Conservation (phyloP, 176 grass and related monocot genomes). For the Dendrocalamus sinicus region DNA sequence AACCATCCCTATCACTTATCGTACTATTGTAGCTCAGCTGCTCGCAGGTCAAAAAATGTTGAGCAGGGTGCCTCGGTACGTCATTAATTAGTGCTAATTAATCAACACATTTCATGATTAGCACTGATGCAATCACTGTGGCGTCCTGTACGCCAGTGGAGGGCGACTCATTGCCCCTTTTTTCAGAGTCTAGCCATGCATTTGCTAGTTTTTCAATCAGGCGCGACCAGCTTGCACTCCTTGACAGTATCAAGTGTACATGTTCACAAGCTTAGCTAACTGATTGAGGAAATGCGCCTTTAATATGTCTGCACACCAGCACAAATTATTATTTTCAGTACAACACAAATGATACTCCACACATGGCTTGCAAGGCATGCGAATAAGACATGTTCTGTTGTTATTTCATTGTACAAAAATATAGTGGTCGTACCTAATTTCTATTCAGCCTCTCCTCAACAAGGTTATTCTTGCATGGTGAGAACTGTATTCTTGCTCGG, state of each 20-base stretch:
- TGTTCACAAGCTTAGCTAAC: neutral
- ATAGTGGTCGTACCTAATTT: neutral
- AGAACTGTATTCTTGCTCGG: no score
- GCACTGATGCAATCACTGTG: no score
- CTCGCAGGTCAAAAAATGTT: no score
- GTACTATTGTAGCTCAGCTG: no score
- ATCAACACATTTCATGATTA: no score
- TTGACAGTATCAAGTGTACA: neutral
- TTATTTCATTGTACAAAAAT: neutral
- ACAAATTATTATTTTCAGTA: neutral
- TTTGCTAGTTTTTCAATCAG: constrained; percentile 11
- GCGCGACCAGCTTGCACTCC: neutral
- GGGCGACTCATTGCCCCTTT: neutral
- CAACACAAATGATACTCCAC: neutral
- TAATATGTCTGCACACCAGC: neutral
- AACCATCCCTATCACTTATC: no score
- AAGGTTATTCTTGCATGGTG: no score
- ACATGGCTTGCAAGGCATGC: neutral
- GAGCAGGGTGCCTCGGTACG: no score
- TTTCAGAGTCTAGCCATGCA: neutral
- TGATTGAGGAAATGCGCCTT: neutral
- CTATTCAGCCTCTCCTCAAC: neutral
- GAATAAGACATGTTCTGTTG: neutral
- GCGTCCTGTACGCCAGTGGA: neutral
- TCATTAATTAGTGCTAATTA: no score